These are phyloP conservation scores for Phialophora macrospora DNA, from an alignment of 2,329 filamentous ascomycete genomes.

Conservation along the genomic window DNA sequence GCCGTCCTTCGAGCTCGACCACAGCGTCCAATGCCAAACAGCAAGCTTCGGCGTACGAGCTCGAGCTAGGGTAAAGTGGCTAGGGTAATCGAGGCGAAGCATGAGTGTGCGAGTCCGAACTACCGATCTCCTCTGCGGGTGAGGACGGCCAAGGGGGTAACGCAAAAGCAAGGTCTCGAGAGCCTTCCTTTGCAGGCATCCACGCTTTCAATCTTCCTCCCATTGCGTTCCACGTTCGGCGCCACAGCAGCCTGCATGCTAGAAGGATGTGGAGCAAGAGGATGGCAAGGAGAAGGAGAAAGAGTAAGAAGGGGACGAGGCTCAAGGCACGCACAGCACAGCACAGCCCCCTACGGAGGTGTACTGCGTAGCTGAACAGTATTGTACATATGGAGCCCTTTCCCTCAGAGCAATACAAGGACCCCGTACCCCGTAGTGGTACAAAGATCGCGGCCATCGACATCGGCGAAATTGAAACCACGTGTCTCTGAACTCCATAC, in stretches of 20 bases:
- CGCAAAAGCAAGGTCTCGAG: neutral
- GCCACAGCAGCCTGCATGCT: neutral
- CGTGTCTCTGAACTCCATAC: too few relatives aligned
- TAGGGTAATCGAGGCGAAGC: neutral
- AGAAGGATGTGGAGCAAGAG: neutral
- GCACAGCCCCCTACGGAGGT: neutral
- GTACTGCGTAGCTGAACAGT: too few relatives aligned
- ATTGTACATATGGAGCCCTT: too few relatives aligned
- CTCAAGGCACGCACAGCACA: neutral
- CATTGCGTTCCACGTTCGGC: neutral
- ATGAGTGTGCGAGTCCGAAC: neutral
- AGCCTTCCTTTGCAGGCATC: neutral
- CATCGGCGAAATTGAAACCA: too few relatives aligned
- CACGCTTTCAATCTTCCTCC: neutral
- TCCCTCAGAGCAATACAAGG: too few relatives aligned
- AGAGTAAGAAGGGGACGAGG: neutral
- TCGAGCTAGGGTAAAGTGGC: too few relatives aligned
- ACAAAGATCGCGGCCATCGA: too few relatives aligned
- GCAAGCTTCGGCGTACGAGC: too few relatives aligned
- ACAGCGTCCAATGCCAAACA: too few relatives aligned
- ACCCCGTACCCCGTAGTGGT: too few relatives aligned
- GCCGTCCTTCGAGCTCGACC: too few relatives aligned
- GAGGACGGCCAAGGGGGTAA: neutral
- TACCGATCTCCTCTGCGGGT: neutral
- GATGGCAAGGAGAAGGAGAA: neutral